A percentile compares a stretch with the other conserved stretches of the same genome.
Conservation (phyloP, 306 rosid species). For the Begonia fuchsioides region DNA sequence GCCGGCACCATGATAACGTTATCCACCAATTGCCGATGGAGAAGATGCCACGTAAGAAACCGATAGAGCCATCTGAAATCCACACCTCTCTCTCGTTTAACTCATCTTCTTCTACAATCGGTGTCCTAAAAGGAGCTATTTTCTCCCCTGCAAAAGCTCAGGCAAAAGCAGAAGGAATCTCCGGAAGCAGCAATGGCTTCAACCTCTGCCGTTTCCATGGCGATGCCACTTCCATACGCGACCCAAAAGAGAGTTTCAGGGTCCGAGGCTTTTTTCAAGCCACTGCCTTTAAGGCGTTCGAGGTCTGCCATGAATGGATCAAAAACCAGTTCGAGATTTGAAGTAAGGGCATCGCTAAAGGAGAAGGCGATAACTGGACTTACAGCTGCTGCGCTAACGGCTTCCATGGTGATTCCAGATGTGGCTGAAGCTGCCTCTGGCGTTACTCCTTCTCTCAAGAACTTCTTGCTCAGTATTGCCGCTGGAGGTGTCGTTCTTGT, state of each 20-base stretch:
- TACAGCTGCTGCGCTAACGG: constrained; percentile 60
- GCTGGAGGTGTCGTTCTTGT: constrained; percentile 69
- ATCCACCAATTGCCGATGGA: background rate
- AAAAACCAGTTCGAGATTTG: constrained; percentile 25
- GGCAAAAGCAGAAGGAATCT: background rate
- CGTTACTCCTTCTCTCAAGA: constrained; percentile 71
- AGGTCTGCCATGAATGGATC: constrained; percentile 18
- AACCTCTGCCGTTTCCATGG: constrained; percentile 62
- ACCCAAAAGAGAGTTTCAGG: constrained; percentile 13
- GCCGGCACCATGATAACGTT: background rate
- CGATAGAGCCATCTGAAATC: constrained; percentile 23
- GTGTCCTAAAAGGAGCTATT: constrained; percentile 16
- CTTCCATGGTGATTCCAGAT: constrained; percentile 67
- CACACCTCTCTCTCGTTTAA: constrained; percentile 38
- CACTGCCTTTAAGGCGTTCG: constrained; percentile 40
- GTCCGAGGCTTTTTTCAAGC: constrained; percentile 43
- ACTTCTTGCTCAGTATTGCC: constrained; percentile 85
- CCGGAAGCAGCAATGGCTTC: constrained; percentile 36
- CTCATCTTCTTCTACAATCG: constrained; percentile 10
- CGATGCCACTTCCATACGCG: constrained; percentile 20
- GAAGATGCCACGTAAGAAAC: constrained; percentile 61
- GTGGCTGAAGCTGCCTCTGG: constrained; percentile 84
- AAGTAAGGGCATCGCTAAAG: constrained; percentile 67
- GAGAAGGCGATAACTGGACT: constrained; percentile 71
- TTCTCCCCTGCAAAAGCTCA: background rate